Conservation (phyloP, 768 basidiomycete species). For the Leccinum obscurum region DNA sequence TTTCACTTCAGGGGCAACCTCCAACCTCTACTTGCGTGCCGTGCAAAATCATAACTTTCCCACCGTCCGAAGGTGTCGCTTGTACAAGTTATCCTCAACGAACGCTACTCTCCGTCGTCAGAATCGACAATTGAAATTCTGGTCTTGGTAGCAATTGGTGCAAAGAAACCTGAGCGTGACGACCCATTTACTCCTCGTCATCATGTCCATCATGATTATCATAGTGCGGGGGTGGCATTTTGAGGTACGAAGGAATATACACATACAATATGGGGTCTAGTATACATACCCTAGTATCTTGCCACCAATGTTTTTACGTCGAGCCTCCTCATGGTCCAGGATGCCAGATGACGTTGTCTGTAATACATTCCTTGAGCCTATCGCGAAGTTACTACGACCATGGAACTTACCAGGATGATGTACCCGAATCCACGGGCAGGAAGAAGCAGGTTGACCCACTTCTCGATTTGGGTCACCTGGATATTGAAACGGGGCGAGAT, state of each 20-base stretch:
- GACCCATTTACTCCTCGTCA: neutral
- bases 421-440: slow-evolving; percentile 96
- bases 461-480: slow-evolving; percentile 87
- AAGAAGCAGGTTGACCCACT: slow-evolving; percentile 95
- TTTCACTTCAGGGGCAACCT: too few relatives aligned
- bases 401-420: slow-evolving; percentile 79
- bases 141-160: neutral
- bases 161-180: neutral
- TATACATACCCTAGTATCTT: slow-evolving; percentile 94
- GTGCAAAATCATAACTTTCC: too few relatives aligned
- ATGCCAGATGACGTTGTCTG: slow-evolving; percentile 98
- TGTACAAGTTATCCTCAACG: too few relatives aligned
- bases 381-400: neutral
- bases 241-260: slow-evolving; percentile 24
- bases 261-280: slow-evolving; percentile 42
- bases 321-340: slow-evolving; percentile 98
- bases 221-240: neutral
- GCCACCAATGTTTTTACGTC: slow-evolving; percentile 97
- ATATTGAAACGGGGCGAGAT: slow-evolving; percentile 99
- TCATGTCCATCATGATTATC: neutral
- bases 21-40: too few relatives aligned
- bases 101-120: too few relatives aligned
- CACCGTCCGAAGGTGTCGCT: too few relatives aligned
- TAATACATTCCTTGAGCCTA: neutral
- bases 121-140: neutral